A percentile compares a stretch with the other conserved stretches of the same genome.
phyloP scores from a whole-genome alignment of 225 moss, liverwort and hornwort species.

The Bryum argenteum region DNA sequence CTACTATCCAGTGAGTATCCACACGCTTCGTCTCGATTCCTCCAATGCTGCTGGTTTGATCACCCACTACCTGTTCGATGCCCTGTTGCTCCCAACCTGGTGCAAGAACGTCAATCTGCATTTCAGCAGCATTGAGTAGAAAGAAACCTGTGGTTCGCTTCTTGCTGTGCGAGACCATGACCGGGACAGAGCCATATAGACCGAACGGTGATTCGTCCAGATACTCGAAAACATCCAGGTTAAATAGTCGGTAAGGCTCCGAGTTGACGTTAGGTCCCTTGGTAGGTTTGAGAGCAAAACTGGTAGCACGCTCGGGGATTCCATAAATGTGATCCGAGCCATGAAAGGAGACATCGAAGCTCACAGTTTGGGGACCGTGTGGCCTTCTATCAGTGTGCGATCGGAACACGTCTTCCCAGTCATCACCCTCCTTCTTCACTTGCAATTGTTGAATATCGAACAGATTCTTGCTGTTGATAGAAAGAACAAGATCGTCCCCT shows the following conservation, averaged over 20 bases:
- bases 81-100: slow-evolving; percentile 64
- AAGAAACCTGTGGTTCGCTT: slow-evolving; percentile 79
- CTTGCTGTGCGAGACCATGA: slow-evolving; percentile 82
- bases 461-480: slow-evolving; percentile 82
- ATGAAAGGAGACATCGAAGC: slow-evolving; percentile 88
- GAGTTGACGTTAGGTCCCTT: slow-evolving; percentile 69
- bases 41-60: slow-evolving; percentile 42
- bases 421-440: slow-evolving; percentile 72
- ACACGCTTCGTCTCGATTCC: slow-evolving; percentile 45
- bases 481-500: slow-evolving; percentile 69
- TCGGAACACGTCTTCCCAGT: slow-evolving; percentile 83
- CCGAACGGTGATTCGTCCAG: slow-evolving; percentile 85
- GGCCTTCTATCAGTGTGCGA: slow-evolving; percentile 75
- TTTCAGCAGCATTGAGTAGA: slow-evolving; percentile 94
- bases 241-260: slow-evolving; percentile 94
- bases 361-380: slow-evolving; percentile 84
- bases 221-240: slow-evolving; percentile 96
- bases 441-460: slow-evolving; percentile 79
- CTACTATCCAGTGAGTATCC: slow-evolving; percentile 91
- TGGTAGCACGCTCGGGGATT: slow-evolving; percentile 90
- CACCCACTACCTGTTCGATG: slow-evolving; percentile 34
- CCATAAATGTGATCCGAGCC: slow-evolving; percentile 88
- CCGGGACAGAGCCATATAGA: slow-evolving; percentile 81
- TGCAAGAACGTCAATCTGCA: slow-evolving; percentile 94
- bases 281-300: slow-evolving; percentile 77